Evolutionary conservation across 225 moss, liverwort and hornwort species (phyloP).

Genomic region (Pleurozium schreberi): DNA sequence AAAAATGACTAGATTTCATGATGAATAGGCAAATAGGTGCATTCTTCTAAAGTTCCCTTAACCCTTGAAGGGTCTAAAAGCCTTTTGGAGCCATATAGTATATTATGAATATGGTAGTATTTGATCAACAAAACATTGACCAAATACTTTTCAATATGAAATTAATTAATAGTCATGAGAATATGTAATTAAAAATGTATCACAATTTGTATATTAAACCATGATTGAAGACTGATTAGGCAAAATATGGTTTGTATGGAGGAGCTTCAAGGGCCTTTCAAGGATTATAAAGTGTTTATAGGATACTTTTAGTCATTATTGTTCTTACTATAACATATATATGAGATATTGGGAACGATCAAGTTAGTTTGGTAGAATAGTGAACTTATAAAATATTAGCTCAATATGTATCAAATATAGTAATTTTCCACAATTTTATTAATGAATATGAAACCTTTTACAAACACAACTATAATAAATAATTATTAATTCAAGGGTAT

Average conservation of each 20-base stretch:
- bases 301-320: neutral
- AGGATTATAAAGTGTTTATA: neutral
- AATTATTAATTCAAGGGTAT: neutral
- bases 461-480: neutral
- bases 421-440: neutral
- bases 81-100: too few species aligned
- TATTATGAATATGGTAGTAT: too few species aligned
- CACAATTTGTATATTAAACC: too few species aligned
- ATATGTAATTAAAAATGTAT: too few species aligned
- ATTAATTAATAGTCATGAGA: too few species aligned
- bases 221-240: too few species aligned
- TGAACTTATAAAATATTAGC: neutral
- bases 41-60: neutral
- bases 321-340: fast-evolving
- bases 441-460: neutral
- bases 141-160: too few species aligned
- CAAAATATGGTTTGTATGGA: too few species aligned
- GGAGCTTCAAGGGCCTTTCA: too few species aligned
- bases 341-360: neutral
- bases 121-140: too few species aligned
- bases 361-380: fast-evolving
- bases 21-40: neutral
- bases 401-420: neutral
- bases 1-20: neutral
- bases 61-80: too few species aligned